A percentile compares a stretch with the other conserved stretches of the same genome.
Evolutionary conservation across 2,329 filamentous ascomycete species (phyloP).

Genomic region (Aspergillus novoparasiticus): DNA sequence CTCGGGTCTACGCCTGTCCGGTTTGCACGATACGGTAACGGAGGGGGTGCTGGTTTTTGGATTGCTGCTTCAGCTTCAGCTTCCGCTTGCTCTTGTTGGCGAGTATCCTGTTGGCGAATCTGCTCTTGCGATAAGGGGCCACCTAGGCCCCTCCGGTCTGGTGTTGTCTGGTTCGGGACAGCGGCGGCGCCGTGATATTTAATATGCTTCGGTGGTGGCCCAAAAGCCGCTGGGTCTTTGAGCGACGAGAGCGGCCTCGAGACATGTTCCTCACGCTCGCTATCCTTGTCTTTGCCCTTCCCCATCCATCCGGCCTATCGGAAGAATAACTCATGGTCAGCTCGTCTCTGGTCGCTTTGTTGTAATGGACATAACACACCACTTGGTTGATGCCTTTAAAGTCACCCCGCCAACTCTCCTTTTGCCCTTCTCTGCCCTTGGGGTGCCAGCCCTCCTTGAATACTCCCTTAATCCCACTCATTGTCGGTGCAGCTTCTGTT

Average conservation of each 20-base stretch:
- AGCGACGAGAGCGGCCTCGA: slow-evolving; percentile 69
- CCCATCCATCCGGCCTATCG: slow-evolving; percentile 61
- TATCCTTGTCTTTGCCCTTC: slow-evolving; percentile 51
- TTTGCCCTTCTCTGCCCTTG: slow-evolving; percentile 54
- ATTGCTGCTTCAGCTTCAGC: slow-evolving; percentile 24
- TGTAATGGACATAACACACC: slow-evolving; percentile 41
- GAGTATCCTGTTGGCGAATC: slow-evolving; percentile 33
- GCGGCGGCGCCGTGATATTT: slow-evolving; percentile 52
- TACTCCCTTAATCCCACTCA: slow-evolving; percentile 52
- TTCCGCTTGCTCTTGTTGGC: slow-evolving; percentile 27
- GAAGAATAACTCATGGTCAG: slow-evolving; percentile 27
- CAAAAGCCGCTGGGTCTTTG: slow-evolving; percentile 76
- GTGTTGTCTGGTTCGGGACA: slow-evolving; percentile 48
- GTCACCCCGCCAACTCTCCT: slow-evolving; percentile 58
- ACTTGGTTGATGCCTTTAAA: slow-evolving; percentile 61
- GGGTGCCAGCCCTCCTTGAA: slow-evolving; percentile 59
- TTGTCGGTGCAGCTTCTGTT: slow-evolving; percentile 24
- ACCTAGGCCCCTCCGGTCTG: slow-evolving; percentile 47
- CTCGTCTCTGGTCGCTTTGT: slow-evolving; percentile 11
- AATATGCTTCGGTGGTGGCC: slow-evolving; percentile 73
- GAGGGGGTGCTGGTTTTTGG: slow-evolving; percentile 50
- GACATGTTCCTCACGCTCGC: slow-evolving; percentile 53
- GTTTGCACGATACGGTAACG: slow-evolving; percentile 68
- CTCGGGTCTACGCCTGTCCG: slow-evolving; percentile 71
- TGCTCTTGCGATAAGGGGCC: slow-evolving; percentile 45